phyloP scores from a whole-genome alignment of 2,329 filamentous ascomycete species.

The Ploettnerulaceae sp. region DNA sequence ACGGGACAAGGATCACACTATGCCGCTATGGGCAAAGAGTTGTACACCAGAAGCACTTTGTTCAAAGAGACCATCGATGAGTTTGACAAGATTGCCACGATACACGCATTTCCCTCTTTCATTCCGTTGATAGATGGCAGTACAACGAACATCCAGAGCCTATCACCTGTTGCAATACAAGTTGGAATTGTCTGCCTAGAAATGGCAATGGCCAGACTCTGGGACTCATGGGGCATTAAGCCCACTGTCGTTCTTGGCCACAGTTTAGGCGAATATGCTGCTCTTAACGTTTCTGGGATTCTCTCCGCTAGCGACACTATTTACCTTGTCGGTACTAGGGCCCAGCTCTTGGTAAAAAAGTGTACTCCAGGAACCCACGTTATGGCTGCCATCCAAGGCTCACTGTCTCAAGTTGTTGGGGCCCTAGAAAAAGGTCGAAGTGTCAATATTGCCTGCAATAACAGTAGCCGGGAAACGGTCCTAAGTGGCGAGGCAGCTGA shows the following conservation, averaged over 20 bases:
- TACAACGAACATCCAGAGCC: constrained; percentile 36
- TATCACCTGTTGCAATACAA: constrained; percentile 49
- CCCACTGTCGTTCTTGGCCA: constrained; percentile 54
- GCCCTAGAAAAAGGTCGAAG: constrained; percentile 39
- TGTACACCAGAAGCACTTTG: constrained; percentile 36
- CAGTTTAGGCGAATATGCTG: constrained; percentile 70
- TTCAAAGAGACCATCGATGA: constrained; percentile 27
- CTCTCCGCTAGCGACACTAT: constrained; percentile 67
- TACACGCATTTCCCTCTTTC: constrained; percentile 29
- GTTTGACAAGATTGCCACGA: constrained; percentile 24
- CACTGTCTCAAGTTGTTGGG: constrained; percentile 42
- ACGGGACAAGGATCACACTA: constrained; percentile 45
- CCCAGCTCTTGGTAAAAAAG: constrained; percentile 34
- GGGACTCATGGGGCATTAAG: constrained; percentile 51
- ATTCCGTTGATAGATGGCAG: constrained; percentile 37
- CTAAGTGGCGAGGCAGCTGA: constrained; percentile 54
- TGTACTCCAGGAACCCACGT: constrained; percentile 16
- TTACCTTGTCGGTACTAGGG: constrained; percentile 64
- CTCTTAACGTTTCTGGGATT: constrained; percentile 65
- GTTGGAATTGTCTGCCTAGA: constrained; percentile 51
- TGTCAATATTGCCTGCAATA: constrained; percentile 60
- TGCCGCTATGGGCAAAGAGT: constrained; percentile 24
- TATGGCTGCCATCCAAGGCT: constrained; percentile 42
- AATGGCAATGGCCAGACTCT: constrained; percentile 51
- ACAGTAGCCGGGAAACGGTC: constrained; percentile 70